These are phyloP conservation scores for Aureobasidium sp. DNA, from an alignment of 2,329 filamentous ascomycete genomes.

Conservation along the genomic window DNA sequence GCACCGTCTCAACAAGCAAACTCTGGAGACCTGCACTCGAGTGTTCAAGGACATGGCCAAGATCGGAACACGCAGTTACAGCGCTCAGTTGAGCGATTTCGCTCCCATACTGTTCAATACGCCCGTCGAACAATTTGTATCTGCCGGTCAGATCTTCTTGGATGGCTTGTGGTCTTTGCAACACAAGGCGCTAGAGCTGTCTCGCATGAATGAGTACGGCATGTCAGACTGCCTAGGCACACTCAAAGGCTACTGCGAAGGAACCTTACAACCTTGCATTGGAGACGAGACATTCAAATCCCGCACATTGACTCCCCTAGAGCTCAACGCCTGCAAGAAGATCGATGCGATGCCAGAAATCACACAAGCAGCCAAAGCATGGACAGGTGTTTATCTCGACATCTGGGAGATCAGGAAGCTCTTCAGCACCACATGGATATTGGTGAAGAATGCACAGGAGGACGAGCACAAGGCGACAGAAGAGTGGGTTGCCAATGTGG, in stretches of 20 bases:
- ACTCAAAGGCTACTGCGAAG: not conserved
- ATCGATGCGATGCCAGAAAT: not conserved
- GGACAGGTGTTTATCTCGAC: not conserved
- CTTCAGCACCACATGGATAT: not conserved
- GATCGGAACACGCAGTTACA: not conserved
- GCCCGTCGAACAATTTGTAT: not conserved
- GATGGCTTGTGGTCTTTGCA: not conserved
- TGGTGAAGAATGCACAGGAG: not conserved
- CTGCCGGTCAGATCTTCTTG: not conserved
- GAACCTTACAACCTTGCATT: not conserved
- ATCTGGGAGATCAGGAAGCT: not conserved
- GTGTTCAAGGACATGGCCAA: not conserved
- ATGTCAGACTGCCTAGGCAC: not conserved
- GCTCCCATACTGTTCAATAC: not conserved
- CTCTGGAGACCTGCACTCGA: not conserved
- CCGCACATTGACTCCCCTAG: not conserved
- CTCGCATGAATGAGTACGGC: not conserved
- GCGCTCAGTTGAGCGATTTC: not conserved
- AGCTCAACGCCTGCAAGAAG: not conserved
- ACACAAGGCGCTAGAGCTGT: not conserved
- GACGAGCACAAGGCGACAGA: not conserved
- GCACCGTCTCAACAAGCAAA: not conserved
- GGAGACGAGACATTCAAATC: not conserved
- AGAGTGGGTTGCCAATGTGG: not conserved
- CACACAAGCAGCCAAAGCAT: not conserved